phyloP scores from a whole-genome alignment of 140 eudicot species.

The Bidens hawaiensis region DNA sequence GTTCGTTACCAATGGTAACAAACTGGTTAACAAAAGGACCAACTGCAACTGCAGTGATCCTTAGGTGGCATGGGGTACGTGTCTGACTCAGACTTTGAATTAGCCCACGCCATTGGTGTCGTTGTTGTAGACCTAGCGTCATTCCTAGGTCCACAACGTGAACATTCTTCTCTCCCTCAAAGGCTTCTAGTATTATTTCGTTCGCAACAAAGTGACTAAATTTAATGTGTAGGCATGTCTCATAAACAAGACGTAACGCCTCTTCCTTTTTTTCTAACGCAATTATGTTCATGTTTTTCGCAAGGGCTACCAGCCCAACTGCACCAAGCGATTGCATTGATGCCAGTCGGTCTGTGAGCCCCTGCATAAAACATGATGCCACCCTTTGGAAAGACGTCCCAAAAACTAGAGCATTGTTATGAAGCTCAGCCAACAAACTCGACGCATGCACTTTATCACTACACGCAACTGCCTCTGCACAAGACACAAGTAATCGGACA shows the following conservation, averaged over 20 bases:
- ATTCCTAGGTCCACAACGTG: conserved; percentile 76
- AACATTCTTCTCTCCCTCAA: conserved; percentile 77
- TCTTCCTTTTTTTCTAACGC: conserved; percentile 48
- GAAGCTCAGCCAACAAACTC: conserved; percentile 46
- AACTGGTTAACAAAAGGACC: conserved; percentile 40
- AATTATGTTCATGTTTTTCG: conserved; percentile 29
- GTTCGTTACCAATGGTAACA: conserved; percentile 44
- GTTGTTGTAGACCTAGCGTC: conserved; percentile 65
- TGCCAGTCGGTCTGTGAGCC: conserved; percentile 58
- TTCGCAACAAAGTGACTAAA: conserved; percentile 71
- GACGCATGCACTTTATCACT: conserved; percentile 60
- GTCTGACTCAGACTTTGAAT: conserved; percentile 44
- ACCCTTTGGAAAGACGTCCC: conserved; percentile 73
- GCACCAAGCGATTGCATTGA: conserved; percentile 61
- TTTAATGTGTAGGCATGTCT: conserved; percentile 58
- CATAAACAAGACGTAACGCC: conserved; percentile 53
- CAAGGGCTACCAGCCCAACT: conserved; percentile 44
- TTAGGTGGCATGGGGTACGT: conserved; percentile 37
- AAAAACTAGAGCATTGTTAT: conserved; percentile 51
- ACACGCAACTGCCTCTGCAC: conserved; percentile 81
- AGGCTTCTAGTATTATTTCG: conserved; percentile 65
- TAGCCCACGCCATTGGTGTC: conserved; percentile 63
- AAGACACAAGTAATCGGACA: conserved; percentile 53
- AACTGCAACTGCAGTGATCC: conserved; percentile 62
- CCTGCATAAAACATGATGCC: conserved; percentile 77